phyloP scores from a whole-genome alignment of 495 filamentous ascomycete species.

The Tuber aestivum region DNA sequence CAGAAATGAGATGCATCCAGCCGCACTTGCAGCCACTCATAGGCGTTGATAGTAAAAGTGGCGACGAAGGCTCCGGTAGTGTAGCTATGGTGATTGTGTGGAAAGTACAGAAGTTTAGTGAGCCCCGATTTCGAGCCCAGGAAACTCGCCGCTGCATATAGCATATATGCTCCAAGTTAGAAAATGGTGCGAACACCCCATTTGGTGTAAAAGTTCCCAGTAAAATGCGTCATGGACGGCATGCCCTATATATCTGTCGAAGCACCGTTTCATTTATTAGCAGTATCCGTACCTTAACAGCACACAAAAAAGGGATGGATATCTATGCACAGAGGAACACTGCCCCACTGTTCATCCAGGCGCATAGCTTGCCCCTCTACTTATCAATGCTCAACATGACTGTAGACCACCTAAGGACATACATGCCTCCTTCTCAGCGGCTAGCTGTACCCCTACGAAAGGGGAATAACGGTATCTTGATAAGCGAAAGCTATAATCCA shows the following conservation, averaged over 20 bases:
- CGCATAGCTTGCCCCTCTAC: neutral
- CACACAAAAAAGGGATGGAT: neutral
- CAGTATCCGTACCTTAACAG: neutral
- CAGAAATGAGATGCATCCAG: neutral
- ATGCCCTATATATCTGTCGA: neutral
- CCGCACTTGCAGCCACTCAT: neutral
- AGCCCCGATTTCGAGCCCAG: neutral
- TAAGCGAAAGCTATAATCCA: neutral
- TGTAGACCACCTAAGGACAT: neutral
- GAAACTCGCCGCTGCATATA: neutral
- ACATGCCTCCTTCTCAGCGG: neutral
- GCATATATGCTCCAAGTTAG: neutral
- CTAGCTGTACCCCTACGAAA: neutral
- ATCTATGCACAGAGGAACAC: neutral
- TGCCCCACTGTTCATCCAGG: neutral
- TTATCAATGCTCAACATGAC: neutral
- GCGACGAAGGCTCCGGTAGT: neutral
- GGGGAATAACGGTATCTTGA: neutral
- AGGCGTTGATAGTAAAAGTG: neutral
- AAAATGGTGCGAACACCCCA: neutral
- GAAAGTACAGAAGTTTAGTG: neutral
- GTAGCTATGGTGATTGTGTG: neutral
- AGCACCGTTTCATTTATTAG: neutral
- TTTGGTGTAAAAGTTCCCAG: neutral
- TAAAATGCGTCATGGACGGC: neutral